Evolutionary conservation across 1,284 basidiomycete genomes (phyloP).

Genomic region (Sanghuangporus weigelae): DNA sequence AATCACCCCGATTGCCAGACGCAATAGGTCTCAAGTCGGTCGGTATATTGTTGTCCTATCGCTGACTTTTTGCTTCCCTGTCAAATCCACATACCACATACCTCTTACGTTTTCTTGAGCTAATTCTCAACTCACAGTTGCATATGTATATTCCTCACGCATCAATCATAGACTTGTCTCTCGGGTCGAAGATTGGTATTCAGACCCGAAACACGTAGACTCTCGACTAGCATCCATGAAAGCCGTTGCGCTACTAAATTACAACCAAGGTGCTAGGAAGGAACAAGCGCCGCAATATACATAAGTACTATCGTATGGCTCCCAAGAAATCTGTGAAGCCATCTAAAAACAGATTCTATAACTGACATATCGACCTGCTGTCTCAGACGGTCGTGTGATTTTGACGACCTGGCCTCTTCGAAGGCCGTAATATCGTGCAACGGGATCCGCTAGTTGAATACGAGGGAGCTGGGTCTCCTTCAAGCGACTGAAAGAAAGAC

Average conservation of each 20-base stretch:
- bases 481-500: slow-evolving; percentile 61
- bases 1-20: slow-evolving; percentile 64
- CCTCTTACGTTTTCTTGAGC: background rate
- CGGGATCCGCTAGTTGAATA: slow-evolving; percentile 94
- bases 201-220: background rate
- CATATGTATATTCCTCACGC: background rate
- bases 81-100: background rate
- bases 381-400: slow-evolving; percentile 96
- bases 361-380: slow-evolving; percentile 90
- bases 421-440: slow-evolving; percentile 96
- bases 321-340: background rate
- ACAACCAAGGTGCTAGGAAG: background rate
- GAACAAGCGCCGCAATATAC: background rate
- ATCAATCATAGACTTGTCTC: background rate
- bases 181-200: background rate
- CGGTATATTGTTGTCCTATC: background rate
- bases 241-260: background rate
- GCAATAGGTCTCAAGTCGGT: too few species aligned
- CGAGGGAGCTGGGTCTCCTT: slow-evolving; percentile 98
- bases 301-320: background rate
- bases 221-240: background rate
- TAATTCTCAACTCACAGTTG: background rate
- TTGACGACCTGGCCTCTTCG: slow-evolving; percentile 96
- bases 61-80: background rate
- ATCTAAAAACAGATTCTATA: slow-evolving; percentile 75